A percentile compares a stretch with the other conserved stretches of the same genome.
phyloP scores from a whole-genome alignment of 345 rosid species.

The Xanthoceras sorbifolium region DNA sequence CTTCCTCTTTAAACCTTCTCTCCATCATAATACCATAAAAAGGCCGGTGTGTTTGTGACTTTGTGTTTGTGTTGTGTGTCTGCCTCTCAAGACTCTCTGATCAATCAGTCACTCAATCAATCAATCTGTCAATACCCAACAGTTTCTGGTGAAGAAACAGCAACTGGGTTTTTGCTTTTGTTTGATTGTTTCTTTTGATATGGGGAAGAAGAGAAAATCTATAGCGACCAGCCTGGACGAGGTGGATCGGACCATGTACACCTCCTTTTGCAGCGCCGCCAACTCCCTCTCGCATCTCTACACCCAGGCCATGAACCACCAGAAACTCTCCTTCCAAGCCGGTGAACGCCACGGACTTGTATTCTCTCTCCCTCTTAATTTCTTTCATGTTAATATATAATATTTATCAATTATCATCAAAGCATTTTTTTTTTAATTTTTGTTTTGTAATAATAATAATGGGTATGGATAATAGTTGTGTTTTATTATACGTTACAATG shows the following conservation, averaged over 20 bases:
- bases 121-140: background rate
- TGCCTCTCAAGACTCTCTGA: background rate
- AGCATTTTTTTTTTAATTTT: background rate
- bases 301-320: constrained; percentile 78
- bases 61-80: background rate
- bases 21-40: background rate
- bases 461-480: background rate
- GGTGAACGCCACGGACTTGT: constrained; percentile 79
- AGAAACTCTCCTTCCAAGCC: constrained; percentile 69
- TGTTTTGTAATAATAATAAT: background rate
- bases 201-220: constrained; percentile 96
- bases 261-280: constrained; percentile 87
- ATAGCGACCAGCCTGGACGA: constrained; percentile 85
- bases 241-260: constrained; percentile 94
- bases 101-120: too few species aligned
- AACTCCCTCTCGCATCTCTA: constrained; percentile 90
- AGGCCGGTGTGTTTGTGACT: background rate
- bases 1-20: background rate
- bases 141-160: too few species aligned
- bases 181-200: constrained; percentile 9
- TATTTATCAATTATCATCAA: background rate
- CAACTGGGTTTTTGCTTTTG: background rate
- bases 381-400: background rate
- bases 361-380: constrained; percentile 6
- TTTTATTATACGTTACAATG: too few species aligned